phyloP scores from a whole-genome alignment of 2,329 filamentous ascomycete genomes.

The Stachybotrys chlorohalonatus region DNA sequence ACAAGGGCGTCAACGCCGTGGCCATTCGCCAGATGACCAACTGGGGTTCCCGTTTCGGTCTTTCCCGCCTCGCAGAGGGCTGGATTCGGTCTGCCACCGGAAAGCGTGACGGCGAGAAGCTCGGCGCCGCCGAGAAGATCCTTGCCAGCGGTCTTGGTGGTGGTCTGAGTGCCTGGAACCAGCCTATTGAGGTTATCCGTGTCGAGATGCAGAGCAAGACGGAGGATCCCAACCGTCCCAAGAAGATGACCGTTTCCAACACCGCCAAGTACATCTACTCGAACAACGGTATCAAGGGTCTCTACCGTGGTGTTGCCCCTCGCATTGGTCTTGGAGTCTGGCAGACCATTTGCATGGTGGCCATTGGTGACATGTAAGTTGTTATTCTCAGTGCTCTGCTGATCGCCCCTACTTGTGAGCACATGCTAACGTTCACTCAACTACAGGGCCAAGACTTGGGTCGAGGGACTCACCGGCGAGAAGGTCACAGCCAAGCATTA shows the following conservation, averaged over 20 bases:
- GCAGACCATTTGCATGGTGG: slow-evolving; percentile 99
- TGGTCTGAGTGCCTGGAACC: slow-evolving; percentile 96
- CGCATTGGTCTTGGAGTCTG: slow-evolving; percentile 93
- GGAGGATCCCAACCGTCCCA: slow-evolving; percentile 92
- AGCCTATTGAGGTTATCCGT: slow-evolving; percentile 98
- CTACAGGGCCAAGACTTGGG: slow-evolving; percentile 55
- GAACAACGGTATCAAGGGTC: slow-evolving; percentile 77
- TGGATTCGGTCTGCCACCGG: slow-evolving; percentile 70
- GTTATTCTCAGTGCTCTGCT: not conserved
- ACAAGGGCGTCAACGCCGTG: slow-evolving; percentile 97
- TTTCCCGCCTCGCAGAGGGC: slow-evolving; percentile 83
- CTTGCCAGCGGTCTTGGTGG: slow-evolving; percentile 78
- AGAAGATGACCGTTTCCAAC: slow-evolving; percentile 97
- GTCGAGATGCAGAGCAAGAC: slow-evolving; percentile 99
- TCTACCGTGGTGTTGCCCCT: slow-evolving; percentile 92
- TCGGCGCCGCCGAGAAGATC: slow-evolving; percentile 79
- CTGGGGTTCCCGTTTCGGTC: slow-evolving; percentile 94
- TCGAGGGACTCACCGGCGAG: slow-evolving; percentile 58
- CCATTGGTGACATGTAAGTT: slow-evolving; percentile 90
- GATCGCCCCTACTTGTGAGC: not conserved
- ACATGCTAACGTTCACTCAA: slow-evolving; percentile 9
- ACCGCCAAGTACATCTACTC: slow-evolving; percentile 80
- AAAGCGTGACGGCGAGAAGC: slow-evolving; percentile 73
- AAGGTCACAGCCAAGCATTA: slow-evolving; percentile 60
- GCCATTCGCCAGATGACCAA: slow-evolving; percentile 99